Base-by-base conservation (phyloP, 2,329 filamentous ascomycete genomes). In the Monosporascus sp. region DNA sequence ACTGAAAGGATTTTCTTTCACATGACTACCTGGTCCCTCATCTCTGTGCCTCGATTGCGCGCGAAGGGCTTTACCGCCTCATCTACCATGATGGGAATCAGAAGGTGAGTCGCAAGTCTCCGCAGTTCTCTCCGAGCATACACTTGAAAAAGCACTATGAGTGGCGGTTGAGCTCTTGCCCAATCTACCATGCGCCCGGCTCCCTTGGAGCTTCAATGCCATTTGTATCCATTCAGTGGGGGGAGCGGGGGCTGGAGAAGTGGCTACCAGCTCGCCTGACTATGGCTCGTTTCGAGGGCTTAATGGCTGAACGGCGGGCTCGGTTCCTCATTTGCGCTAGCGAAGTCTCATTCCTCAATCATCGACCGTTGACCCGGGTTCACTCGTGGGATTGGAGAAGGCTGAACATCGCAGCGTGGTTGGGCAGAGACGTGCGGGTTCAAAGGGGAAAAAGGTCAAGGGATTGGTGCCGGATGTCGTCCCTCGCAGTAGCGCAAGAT, bases 401-500 rank as follows among this genome's bases (percentile, higher is more conserved):
- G 56, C 58, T 54, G 56, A 54, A 55, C 46, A 52, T 53, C 57
- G 37, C 50, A n/a, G 51, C 54, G 55, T 68, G 65, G 66, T 68
- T 68, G 65, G 65, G 59, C 58, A 61, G 61, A 56, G 53, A 41
- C 50, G 53, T 45, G 50, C 15, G 54, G 57, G 61, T 56, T 60
- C 56, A 62, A 61, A 59, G 54, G 58, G 60, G 60, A 59, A 62
- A 58, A 53, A 54, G 55, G 49, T 56, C 53, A 59, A 54, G 51
- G 48, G 52, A 55, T 59, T 60, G 58, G 60, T 60, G 55, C 61
- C 58, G 63, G 59, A 61, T 58, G 63, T 67, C 58, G 65, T 65
- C 65, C 60, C 63, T 68, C 66, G 60, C 62, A 64, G 65, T 66
- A 70, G 67, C 66, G 67, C 65, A 64, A 60, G 60, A 57, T 59